Percentiles rank a stretch among this genome's conserved stretches.
Conservation (phyloP, 2,329 filamentous ascomycete genomes). For the Emericellopsis atlantica region DNA sequence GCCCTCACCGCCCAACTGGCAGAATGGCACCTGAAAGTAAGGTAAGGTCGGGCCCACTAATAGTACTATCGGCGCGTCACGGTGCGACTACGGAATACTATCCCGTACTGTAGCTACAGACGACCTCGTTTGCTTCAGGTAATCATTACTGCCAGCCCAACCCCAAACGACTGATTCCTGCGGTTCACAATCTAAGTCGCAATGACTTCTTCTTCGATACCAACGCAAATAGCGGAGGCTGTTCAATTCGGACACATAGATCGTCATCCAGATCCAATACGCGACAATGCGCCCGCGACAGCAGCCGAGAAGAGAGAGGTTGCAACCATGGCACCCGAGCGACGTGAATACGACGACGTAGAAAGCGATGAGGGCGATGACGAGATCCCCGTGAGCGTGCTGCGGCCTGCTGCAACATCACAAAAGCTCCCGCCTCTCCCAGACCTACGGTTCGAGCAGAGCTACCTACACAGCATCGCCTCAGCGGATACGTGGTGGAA, state of each 20-base stretch:
- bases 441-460: slow-evolving; percentile 94
- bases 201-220: slow-evolving; percentile 23
- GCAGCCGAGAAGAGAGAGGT: slow-evolving; percentile 45
- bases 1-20: too few species aligned
- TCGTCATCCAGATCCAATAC: slow-evolving; percentile 52
- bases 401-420: slow-evolving; percentile 37
- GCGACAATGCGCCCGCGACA: slow-evolving; percentile 74
- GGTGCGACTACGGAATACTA: too few species aligned
- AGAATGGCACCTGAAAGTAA: too few species aligned
- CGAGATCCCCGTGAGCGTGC: slow-evolving; percentile 55
- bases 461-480: slow-evolving; percentile 83
- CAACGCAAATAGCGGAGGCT: slow-evolving; percentile 61
- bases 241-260: slow-evolving; percentile 75
- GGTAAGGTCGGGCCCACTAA: background rate
- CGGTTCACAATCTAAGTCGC: too few species aligned
- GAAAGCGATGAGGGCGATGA: slow-evolving; percentile 40
- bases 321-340: slow-evolving; percentile 11
- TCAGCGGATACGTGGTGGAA: slow-evolving; percentile 68
- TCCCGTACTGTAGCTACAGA: too few species aligned
- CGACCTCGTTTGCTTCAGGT: slow-evolving; percentile 4
- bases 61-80: too few species aligned
- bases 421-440: slow-evolving; percentile 53
- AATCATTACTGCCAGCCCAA: background rate
- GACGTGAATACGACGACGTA: slow-evolving; percentile 9
- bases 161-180: background rate